A percentile compares a stretch with the other conserved stretches of the same genome.
Conservation (phyloP, 202 grass and related monocot genomes). For the Bolboschoenoplectus hybrid region DNA sequence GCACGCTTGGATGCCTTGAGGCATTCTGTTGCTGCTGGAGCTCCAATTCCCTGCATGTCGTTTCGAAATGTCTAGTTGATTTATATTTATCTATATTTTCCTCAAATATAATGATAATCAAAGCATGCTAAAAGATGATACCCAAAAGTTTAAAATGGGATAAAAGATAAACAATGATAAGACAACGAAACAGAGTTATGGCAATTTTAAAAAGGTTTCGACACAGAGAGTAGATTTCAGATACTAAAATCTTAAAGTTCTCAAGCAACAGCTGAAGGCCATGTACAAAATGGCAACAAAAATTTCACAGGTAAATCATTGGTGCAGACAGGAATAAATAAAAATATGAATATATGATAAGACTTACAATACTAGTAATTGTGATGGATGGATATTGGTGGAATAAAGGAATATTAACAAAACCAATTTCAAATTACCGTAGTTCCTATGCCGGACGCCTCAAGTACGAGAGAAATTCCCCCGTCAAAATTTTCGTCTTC, state of each 20-base stretch:
- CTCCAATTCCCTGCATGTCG: conserved; percentile 53
- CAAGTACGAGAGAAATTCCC: conserved; percentile 71
- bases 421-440: conserved; percentile 43
- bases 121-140: neutral
- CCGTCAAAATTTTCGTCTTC: conserved; percentile 48
- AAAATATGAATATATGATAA: neutral
- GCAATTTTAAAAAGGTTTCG: neutral
- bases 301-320: conserved; percentile 7
- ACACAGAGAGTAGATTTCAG: neutral
- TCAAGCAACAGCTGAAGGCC: neutral
- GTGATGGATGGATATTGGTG: neutral
- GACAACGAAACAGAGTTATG: neutral
- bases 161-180: neutral
- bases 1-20: conserved; percentile 60
- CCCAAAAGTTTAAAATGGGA: neutral
- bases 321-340: neutral
- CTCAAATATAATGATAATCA: neutral
- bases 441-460: conserved; percentile 61
- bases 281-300: neutral
- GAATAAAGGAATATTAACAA: neutral
- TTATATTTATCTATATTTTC: neutral
- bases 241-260: neutral
- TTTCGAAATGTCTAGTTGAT: neutral
- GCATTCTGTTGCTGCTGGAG: conserved; percentile 55
- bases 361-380: neutral